These are phyloP conservation scores for Sarocladiaceae sp. DNA, from an alignment of 2,329 filamentous ascomycete genomes.

Conservation along the genomic window DNA sequence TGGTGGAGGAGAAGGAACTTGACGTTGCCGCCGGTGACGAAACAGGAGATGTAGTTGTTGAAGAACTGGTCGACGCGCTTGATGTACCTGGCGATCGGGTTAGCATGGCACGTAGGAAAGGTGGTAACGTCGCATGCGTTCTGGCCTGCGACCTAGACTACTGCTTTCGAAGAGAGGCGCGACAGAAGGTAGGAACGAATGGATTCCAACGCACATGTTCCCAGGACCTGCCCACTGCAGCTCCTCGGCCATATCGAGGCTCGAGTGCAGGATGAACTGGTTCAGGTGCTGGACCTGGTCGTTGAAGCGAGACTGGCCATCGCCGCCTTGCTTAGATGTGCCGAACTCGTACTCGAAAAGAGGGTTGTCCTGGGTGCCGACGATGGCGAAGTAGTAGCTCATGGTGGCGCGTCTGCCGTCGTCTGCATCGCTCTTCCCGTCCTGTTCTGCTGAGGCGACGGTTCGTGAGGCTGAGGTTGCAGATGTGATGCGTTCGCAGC, in stretches of 20 bases:
- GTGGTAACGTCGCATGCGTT: no score
- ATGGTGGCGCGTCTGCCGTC: slow-evolving; percentile 49
- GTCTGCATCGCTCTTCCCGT: background rate
- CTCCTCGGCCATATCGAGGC: slow-evolving; percentile 92
- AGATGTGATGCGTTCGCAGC: no score
- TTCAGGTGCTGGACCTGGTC: slow-evolving; percentile 90
- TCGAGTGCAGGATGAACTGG: slow-evolving; percentile 93
- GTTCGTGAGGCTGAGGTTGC: background rate
- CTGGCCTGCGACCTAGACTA: no score
- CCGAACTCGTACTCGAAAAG: slow-evolving; percentile 97
- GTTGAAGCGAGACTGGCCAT: slow-evolving; percentile 82
- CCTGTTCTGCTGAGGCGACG: no score
- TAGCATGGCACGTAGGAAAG: no score
- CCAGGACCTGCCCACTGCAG: slow-evolving; percentile 79
- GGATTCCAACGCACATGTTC: slow-evolving; percentile 72
- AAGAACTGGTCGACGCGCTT: slow-evolving; percentile 97
- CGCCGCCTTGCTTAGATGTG: slow-evolving; percentile 90
- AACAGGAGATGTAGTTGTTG: slow-evolving; percentile 90
- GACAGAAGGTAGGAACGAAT: no score
- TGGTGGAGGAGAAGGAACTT: slow-evolving; percentile 94
- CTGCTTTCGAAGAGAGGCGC: no score
- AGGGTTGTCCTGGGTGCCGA: slow-evolving; percentile 91
- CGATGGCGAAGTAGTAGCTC: slow-evolving; percentile 98
- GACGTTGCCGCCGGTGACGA: slow-evolving; percentile 85
- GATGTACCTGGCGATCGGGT: slow-evolving; percentile 92